phyloP scores from a whole-genome alignment of 139 green algal genomes.

The Chlamydomonas urium region DNA sequence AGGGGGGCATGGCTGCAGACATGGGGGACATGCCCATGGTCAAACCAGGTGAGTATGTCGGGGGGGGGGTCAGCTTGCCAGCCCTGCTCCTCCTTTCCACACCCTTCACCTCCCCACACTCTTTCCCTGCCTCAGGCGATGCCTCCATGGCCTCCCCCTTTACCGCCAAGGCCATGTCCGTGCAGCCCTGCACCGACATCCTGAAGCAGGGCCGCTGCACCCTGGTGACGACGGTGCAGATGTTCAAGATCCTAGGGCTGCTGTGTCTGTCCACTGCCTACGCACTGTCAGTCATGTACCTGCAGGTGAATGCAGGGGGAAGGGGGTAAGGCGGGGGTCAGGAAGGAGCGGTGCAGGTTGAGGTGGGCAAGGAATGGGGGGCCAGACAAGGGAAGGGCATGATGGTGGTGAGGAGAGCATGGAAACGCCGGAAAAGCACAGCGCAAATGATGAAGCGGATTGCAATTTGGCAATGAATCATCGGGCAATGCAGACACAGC shows the following conservation, averaged over 20 bases:
- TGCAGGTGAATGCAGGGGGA: too few relatives aligned
- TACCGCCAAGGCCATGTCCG: constrained; percentile 73
- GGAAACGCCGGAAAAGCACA: too few relatives aligned
- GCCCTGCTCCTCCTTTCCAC: not conserved
- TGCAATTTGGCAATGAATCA: too few relatives aligned
- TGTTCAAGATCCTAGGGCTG: constrained; percentile 99
- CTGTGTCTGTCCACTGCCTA: constrained; percentile 93
- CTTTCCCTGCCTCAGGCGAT: too few relatives aligned
- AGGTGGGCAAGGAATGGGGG: too few relatives aligned
- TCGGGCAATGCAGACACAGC: too few relatives aligned
- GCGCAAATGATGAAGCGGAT: too few relatives aligned
- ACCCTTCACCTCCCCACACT: too few relatives aligned
- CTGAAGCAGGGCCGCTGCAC: constrained; percentile 87
- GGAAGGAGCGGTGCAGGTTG: too few relatives aligned
- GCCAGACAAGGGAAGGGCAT: too few relatives aligned
- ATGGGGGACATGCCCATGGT: constrained; percentile 61
- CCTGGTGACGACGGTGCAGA: constrained; percentile 88
- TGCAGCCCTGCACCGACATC: constrained; percentile 83
- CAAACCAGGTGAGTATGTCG: constrained; percentile 59
- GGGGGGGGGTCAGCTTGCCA: not conserved
- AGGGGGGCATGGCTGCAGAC: constrained; percentile 40
- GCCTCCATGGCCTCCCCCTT: constrained; percentile 88
- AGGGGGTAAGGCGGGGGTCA: too few relatives aligned
- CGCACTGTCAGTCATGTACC: constrained; percentile 87
- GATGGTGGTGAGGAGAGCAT: too few relatives aligned